Evolutionary conservation across 129 eudicot genomes (phyloP).

Genomic region (Centrapalus pauciflorus): DNA sequence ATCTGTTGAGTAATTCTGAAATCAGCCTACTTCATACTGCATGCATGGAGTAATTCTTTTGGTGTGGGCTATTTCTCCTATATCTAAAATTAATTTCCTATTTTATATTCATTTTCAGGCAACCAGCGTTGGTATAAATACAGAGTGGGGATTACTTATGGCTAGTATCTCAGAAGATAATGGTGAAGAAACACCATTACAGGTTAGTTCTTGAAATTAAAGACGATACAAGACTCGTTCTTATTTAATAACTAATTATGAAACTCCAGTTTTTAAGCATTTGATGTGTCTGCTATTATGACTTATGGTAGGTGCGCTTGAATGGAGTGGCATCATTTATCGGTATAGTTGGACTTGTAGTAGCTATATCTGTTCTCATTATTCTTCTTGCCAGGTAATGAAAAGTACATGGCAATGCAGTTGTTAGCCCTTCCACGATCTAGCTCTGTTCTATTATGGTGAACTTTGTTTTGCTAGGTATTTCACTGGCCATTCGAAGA

Average conservation of each 20-base stretch:
- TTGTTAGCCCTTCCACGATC: no score
- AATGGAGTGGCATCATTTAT: constrained; percentile 96
- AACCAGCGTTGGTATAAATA: constrained; percentile 63
- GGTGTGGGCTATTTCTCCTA: no score
- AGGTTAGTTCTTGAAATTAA: constrained; percentile 30
- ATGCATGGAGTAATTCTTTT: no score
- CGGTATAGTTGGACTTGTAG: constrained; percentile 83
- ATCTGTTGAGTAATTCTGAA: no score
- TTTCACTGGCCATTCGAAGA: constrained; percentile 66
- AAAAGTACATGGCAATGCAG: no score
- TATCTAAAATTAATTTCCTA: not conserved
- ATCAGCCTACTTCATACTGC: no score
- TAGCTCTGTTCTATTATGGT: not conserved
- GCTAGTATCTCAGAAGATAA: constrained; percentile 76
- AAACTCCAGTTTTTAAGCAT: not conserved
- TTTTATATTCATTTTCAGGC: constrained; percentile 28
- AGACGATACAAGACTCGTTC: not conserved
- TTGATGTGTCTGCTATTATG: no score
- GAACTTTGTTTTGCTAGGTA: constrained; percentile 35
- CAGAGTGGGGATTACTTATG: constrained; percentile 80
- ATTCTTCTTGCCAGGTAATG: constrained; percentile 67
- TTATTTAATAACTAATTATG: not conserved
- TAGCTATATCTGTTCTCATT: constrained; percentile 67
- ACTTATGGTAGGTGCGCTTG: constrained; percentile 60
- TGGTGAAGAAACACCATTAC: constrained; percentile 79